Base-by-base conservation (phyloP, 352 stramenopile genomes). In the Stramenopiles sp. region DNA sequence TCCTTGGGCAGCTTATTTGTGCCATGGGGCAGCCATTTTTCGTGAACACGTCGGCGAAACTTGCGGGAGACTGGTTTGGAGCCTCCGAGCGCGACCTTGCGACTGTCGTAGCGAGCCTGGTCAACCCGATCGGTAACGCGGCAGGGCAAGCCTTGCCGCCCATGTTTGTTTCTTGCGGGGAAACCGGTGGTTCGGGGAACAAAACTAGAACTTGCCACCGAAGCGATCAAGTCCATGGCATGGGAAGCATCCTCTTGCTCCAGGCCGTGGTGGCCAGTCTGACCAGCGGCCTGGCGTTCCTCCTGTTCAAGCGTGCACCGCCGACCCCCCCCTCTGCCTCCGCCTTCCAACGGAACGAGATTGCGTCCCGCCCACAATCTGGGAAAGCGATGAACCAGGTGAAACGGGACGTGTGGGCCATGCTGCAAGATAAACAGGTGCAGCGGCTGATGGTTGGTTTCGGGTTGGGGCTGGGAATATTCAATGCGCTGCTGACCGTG, bases 401-500 rank as follows among this genome's bases (percentile, higher is more conserved):
- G 6, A 3, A 37, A 4, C 35, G 25, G 4, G 73, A 77, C 36
- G 18, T 77, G 3, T 6, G n/a, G 0, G 12, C 25, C 1, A 32
- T 81, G 0, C 25, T 80, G 4, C 36, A 33, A 3, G 43, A 82
- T 35, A 4, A 32, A 1, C 3, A 81, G 33, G 81, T 79, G 73
- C 32, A 32, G 0, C 6, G 76, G 4, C 49, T 82, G 1, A 43
- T 80, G 3, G 4, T 81, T 35, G 25, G 33, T 49, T 82, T 82
- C n/a, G 75, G 63, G 4, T 6, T 78, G 1, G 79, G 79, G 6
- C 63, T 82, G 3, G 78, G 79, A 1, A 68, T 83, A 18, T 82
- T 82, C 75, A 83, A 82, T 68, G 32, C 79, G n/a, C 75, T 82
- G 4, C 31, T 80, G 12, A 82, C 79, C 1, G 34, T 82, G 0